Evolutionary conservation across 1,284 basidiomycete species (phyloP).

Genomic region (Moesziomyces sp.): DNA sequence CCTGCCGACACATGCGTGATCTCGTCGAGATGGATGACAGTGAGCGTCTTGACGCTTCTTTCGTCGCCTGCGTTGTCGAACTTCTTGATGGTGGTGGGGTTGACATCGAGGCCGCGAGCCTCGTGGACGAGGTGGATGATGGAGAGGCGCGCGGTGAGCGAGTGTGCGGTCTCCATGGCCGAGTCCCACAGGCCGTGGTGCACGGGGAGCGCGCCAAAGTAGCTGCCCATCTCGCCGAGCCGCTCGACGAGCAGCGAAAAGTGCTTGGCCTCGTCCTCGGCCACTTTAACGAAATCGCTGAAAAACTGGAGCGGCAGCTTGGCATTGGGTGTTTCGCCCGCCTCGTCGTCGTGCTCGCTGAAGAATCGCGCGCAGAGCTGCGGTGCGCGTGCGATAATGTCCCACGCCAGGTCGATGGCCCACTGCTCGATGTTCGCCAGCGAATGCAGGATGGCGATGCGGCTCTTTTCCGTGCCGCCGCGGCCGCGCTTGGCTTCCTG

Average conservation of each 20-base stretch:
- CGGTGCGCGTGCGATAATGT: constrained; percentile 77
- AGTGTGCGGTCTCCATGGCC: constrained; percentile 78
- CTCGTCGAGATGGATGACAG: constrained; percentile 74
- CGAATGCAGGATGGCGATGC: constrained; percentile 81
- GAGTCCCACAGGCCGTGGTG: constrained; percentile 79
- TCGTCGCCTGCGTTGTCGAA: constrained; percentile 78
- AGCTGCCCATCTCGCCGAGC: constrained; percentile 75
- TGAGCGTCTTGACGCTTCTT: constrained; percentile 74
- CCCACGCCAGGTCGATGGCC: constrained; percentile 72
- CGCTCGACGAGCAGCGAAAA: constrained; percentile 70
- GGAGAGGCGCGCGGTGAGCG: constrained; percentile 79
- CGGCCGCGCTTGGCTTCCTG: constrained; percentile 74
- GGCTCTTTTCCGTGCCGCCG: constrained; percentile 74
- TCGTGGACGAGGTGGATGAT: constrained; percentile 92
- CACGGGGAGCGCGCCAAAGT: constrained; percentile 74
- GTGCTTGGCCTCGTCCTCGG: constrained; percentile 82
- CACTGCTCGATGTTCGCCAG: constrained; percentile 91
- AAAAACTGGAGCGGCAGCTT: constrained; percentile 65
- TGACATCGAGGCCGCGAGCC: constrained; percentile 84
- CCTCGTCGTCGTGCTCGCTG: constrained; percentile 13
- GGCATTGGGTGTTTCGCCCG: constrained; percentile 13
- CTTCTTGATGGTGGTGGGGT: constrained; percentile 80
- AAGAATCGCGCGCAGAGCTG: constrained; percentile 51
- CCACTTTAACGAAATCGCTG: constrained; percentile 70
- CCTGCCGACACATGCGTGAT: constrained; percentile 82